Conservation (phyloP, 1,284 basidiomycete species). For the Sanghuangporus baumii region DNA sequence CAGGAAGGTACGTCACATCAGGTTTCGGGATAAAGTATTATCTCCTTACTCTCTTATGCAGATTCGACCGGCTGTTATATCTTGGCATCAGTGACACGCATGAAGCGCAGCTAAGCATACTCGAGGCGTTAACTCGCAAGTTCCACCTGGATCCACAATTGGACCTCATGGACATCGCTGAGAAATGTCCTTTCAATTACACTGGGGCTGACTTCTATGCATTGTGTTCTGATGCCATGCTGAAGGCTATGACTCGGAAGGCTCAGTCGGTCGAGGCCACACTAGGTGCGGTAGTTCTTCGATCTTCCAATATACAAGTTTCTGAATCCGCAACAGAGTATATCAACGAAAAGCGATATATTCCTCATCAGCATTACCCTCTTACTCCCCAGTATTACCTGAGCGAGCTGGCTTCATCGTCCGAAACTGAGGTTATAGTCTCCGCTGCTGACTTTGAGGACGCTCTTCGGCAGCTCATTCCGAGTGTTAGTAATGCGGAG, state of each 20-base stretch:
- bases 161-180: slow-evolving; percentile 62
- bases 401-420: slow-evolving; percentile 71
- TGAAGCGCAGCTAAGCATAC: slow-evolving; percentile 80
- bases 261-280: slow-evolving; percentile 74
- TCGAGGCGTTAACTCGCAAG: slow-evolving; percentile 89
- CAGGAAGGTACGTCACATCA: slow-evolving; percentile 61
- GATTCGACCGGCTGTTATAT: slow-evolving; percentile 97
- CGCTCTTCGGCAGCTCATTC: slow-evolving; percentile 74
- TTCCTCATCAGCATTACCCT: slow-evolving; percentile 55
- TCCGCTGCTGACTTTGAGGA: slow-evolving; percentile 67
- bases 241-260: slow-evolving; percentile 91
- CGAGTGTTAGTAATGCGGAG: slow-evolving; percentile 86
- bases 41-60: slow-evolving; percentile 27
- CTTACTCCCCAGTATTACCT: slow-evolving; percentile 93
- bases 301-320: not conserved
- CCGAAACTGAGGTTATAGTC: slow-evolving; percentile 77
- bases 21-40: not conserved
- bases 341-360: slow-evolving; percentile 40
- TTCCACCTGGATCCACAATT: slow-evolving; percentile 78
- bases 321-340: slow-evolving; percentile 9
- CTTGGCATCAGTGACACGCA: slow-evolving; percentile 90
- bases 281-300: slow-evolving; percentile 43
- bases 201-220: slow-evolving; percentile 99
- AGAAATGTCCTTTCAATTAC: slow-evolving; percentile 86
- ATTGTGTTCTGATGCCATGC: slow-evolving; percentile 92